Evolutionary conservation across 2,329 filamentous ascomycete genomes (phyloP), one percentile per base, ranked within the genome.

Genomic region (Mycosphaerelloides madeirae): DNA sequence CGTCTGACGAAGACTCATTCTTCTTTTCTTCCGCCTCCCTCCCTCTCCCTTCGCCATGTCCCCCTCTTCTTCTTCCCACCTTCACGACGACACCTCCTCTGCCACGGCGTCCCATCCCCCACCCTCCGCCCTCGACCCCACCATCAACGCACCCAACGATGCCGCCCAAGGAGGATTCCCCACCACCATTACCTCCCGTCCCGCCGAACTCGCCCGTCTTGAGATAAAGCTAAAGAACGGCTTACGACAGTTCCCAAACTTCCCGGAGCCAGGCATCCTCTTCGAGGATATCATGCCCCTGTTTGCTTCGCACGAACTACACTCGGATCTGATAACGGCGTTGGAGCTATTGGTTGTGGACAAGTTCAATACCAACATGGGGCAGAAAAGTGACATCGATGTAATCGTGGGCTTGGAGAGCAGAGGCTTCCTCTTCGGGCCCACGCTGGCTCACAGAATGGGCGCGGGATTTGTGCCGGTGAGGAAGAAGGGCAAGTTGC

Each of bases 221-320:
- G 78, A 79, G 68, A 71, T 78, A 72, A 84, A 67, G 70, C 77
- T 90, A 76, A 76, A 82, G 64, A 70, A 72, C 57, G 80, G 84
- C 48, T 80, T 97, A 58, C 86, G 87, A 69, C 83, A 89, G 68
- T 95, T 88, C 73, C 81, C 83, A 62, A 88, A 97, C 76, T 97
- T 96, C 73, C 91, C 91, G 48, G 83, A 85, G 55, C 83, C 85
- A 35, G 91, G 93, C 67, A 91, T 98, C 65, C 78, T 95, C 62
- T 98, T 98, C 71, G 88, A 96, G 74, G 93, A 98, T 67, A 97
- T 98, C 71, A 84, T 98, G 69, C 93, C 93, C 50, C 84, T 97
- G 65, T 97, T 98, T 75, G 82, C 87, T 66, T 78, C 88, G 63
- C 81, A 83, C 43, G 64, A 68, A 40, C 76, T 86, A 50, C 91